A percentile compares a stretch with the other conserved stretches of the same genome.
Conservation (phyloP, 1,284 basidiomycete genomes). For the Trametes versicolor region DNA sequence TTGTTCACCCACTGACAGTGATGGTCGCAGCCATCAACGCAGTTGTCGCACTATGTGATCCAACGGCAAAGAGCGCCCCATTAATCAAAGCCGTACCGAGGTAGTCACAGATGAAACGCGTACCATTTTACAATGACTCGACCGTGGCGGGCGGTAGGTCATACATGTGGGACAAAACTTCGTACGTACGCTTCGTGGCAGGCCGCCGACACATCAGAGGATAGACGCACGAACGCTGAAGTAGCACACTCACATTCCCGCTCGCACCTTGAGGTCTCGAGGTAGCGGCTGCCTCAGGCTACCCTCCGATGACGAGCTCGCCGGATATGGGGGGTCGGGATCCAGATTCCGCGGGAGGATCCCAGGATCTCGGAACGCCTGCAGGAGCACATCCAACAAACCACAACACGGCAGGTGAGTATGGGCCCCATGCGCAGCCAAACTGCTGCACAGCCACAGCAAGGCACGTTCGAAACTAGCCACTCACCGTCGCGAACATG, state of each 20-base stretch:
- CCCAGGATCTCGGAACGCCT: constrained; percentile 89
- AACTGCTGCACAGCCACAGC: constrained; percentile 31
- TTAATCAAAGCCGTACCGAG: constrained; percentile 4
- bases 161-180: constrained; percentile 94
- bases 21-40: constrained; percentile 90
- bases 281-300: constrained; percentile 74
- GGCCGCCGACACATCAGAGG: constrained; percentile 24
- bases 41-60: constrained; percentile 84
- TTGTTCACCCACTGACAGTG: constrained; percentile 97
- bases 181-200: constrained; percentile 72
- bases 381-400: constrained; percentile 35
- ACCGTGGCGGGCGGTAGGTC: constrained; percentile 89
- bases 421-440: constrained; percentile 19
- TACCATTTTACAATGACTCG: constrained; percentile 93
- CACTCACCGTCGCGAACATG: constrained; percentile 79
- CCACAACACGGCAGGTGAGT: constrained; percentile 27
- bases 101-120: constrained; percentile 34
- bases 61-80: constrained; percentile 10
- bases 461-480: constrained; percentile 15
- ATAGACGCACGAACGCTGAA: constrained; percentile 10
- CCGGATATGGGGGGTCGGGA: constrained; percentile 80
- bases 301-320: constrained; percentile 66
- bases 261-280: constrained; percentile 82
- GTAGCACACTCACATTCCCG: constrained; percentile 72
- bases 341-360: constrained; percentile 90